A percentile compares a stretch with the other conserved stretches of the same genome.
Evolutionary conservation across 2,329 filamentous ascomycete species (phyloP).

Genomic region (Penicillium rolfsii): DNA sequence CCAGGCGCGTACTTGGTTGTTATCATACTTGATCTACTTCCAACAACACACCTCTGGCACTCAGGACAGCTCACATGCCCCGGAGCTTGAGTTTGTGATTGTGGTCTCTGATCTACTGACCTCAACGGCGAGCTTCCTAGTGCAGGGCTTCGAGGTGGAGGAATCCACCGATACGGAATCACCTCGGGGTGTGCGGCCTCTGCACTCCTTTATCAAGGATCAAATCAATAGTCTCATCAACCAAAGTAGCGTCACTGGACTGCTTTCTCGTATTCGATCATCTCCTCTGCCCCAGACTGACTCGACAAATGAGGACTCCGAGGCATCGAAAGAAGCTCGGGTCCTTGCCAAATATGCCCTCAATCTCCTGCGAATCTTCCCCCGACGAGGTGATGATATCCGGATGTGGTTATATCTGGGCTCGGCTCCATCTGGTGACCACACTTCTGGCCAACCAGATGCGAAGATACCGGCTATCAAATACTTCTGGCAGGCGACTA

Average conservation of each 20-base stretch:
- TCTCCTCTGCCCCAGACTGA: slow-evolving; percentile 31
- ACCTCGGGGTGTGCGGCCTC: slow-evolving; percentile 34
- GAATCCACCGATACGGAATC: slow-evolving; percentile 34
- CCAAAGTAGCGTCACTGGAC: slow-evolving; percentile 70
- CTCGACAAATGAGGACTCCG: slow-evolving; percentile 31
- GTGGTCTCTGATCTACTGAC: slow-evolving; percentile 61
- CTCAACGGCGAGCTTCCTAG: slow-evolving; percentile 59
- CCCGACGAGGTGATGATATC: slow-evolving; percentile 79
- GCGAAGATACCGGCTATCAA: slow-evolving; percentile 67
- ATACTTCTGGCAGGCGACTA: slow-evolving; percentile 79
- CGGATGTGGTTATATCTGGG: slow-evolving; percentile 91
- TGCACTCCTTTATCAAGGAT: slow-evolving; percentile 61
- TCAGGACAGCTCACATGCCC: slow-evolving; percentile 43
- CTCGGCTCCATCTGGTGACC: slow-evolving; percentile 54
- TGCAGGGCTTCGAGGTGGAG: slow-evolving; percentile 52
- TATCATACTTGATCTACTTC: slow-evolving; percentile 64
- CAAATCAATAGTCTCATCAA: slow-evolving; percentile 74
- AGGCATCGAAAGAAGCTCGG: slow-evolving; percentile 64
- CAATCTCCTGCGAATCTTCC: slow-evolving; percentile 83
- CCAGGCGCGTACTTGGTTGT: slow-evolving; percentile 57
- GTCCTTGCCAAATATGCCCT: slow-evolving; percentile 84
- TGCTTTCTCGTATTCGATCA: slow-evolving; percentile 54
- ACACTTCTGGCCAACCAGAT: slow-evolving; percentile 36
- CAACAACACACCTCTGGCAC: slow-evolving; percentile 53
- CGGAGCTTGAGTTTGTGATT: slow-evolving; percentile 59